Percentiles rank a stretch among this genome's conserved stretches.
Evolutionary conservation across 2,329 filamentous ascomycete species (phyloP).

Genomic region (Calonectria hongkongensis): DNA sequence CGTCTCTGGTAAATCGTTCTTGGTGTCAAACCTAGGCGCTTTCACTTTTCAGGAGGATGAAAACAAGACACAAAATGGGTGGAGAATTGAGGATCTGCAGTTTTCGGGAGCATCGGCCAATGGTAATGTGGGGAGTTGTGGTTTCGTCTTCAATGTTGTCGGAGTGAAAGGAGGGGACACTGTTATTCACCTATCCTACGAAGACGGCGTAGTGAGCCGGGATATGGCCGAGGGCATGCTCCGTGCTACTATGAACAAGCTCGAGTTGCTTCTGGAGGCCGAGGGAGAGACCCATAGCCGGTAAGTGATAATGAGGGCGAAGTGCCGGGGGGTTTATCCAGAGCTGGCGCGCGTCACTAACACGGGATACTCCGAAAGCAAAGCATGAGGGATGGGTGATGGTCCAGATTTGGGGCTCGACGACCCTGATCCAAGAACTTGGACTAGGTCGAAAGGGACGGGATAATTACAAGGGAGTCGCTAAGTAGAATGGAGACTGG

Average conservation of each 20-base stretch:
- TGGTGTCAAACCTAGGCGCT: conserved; percentile 38
- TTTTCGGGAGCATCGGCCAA: conserved; percentile 40
- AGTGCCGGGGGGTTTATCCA: conserved; percentile 12
- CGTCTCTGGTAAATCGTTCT: conserved; percentile 30
- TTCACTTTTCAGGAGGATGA: conserved; percentile 25
- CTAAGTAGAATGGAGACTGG: conserved; percentile 4
- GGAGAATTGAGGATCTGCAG: conserved; percentile 39
- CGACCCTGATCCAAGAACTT: neutral
- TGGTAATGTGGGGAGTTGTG: conserved; percentile 32
- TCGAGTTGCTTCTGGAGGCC: conserved; percentile 29
- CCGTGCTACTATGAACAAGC: conserved; percentile 37
- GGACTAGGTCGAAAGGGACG: neutral
- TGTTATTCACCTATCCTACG: conserved; percentile 36
- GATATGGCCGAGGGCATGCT: conserved; percentile 33
- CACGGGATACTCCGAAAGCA: conserved; percentile 9
- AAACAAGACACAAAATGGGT: neutral
- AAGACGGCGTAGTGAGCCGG: conserved; percentile 36
- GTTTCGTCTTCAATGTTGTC: conserved; percentile 37
- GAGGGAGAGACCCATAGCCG: conserved; percentile 9
- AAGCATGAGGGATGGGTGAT: conserved; percentile 15
- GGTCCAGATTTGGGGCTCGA: conserved; percentile 20
- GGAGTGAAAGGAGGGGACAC: conserved; percentile 37
- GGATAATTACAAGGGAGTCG: conserved; percentile 21
- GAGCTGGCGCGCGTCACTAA: conserved; percentile 8
- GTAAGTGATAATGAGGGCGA: conserved; percentile 6